Evolutionary conservation across 23 red algal species (phyloP).

Genomic region (Chondrus crispus): DNA sequence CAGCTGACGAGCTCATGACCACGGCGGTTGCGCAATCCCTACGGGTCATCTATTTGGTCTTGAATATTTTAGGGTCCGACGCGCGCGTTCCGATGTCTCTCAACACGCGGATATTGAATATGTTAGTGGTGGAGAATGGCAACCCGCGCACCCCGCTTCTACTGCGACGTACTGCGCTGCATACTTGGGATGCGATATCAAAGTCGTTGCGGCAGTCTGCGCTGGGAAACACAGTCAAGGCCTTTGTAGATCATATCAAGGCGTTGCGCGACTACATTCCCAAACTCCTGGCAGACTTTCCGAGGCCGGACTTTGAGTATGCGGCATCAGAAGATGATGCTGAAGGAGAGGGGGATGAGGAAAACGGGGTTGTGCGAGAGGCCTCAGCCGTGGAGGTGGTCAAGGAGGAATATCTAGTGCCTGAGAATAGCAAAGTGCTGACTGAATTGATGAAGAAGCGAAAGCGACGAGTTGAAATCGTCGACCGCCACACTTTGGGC

Average conservation of each 20-base stretch:
- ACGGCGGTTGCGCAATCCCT: constrained; percentile 62
- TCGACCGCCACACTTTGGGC: constrained; percentile 47
- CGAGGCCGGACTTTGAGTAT: constrained; percentile 34
- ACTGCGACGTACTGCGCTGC: constrained; percentile 69
- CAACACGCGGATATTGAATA: constrained; percentile 46
- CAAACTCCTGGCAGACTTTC: constrained; percentile 30
- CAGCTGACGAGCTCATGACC: constrained; percentile 28
- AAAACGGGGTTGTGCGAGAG: too few species aligned
- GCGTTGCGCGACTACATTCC: constrained; percentile 20
- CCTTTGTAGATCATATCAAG: constrained; percentile 43
- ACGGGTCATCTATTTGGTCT: constrained; percentile 59
- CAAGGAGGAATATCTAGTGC: constrained; percentile 46
- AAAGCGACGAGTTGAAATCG: constrained; percentile 24
- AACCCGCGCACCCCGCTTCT: constrained; percentile 41
- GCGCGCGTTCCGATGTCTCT: constrained; percentile 60
- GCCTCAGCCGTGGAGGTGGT: constrained; percentile 55
- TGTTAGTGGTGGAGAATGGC: constrained; percentile 59
- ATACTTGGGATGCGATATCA: constrained; percentile 67
- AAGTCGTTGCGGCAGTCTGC: constrained; percentile 31
- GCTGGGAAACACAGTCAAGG: constrained; percentile 36
- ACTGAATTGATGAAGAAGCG: constrained; percentile 22
- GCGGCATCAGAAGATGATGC: constrained; percentile 14
- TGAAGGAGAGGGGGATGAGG: background rate
- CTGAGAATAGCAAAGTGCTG: constrained; percentile 25
- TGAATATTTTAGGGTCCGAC: constrained; percentile 58